Base-by-base conservation (phyloP, 2,329 filamentous ascomycete species). In the Rugonectria rugulosa region DNA sequence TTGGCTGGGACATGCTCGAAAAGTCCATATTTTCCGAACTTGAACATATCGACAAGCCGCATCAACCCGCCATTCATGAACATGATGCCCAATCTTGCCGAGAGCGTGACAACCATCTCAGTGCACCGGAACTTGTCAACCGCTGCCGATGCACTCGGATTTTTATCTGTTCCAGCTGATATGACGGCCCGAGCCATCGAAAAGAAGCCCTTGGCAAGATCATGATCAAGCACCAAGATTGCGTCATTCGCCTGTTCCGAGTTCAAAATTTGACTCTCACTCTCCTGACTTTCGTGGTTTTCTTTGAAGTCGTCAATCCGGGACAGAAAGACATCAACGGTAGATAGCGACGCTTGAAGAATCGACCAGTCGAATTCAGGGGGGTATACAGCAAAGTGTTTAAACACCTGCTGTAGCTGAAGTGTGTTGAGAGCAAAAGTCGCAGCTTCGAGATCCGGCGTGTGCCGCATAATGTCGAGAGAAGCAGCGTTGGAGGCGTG, bases 341-440 rank as follows among this genome's bases (percentile, higher is more conserved):
- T 81, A 6, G 79, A 75, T 4, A 86, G 57, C 1, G 77, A 74
- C 15, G 71, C 72, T 17, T 70, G 71, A 24, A 86, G 63, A 17
- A 82, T 73, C 11, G 70, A 67, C 79, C 82, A 84, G 56, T 81
- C 78, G 12, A 82, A 74, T 27, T 77, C 74, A 1, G 73, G 66
- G 4, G 75, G 73, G 2, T 72, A 68, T 10, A 73, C 70, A 10
- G 78, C 73, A 34, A 85, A 79, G 19, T 77, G 77, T 10, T 72
- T 76, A 44, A 85, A 83, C 9, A 84, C 68, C 37, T 80, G 77
- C 43, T 81, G 77, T 21, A 86, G 67, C 64, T 83, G 83, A 29
- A 70, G 73, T 2, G 73, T 75, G 50, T 79, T 85, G 24, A 85
- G 63, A 12, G 77, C 79, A 55, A 80, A 80, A 2, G 79, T 78